Evolutionary conservation across 2,329 filamentous ascomycete genomes (phyloP), one percentile per base, ranked within the genome.

Genomic region (Alternaria panax): DNA sequence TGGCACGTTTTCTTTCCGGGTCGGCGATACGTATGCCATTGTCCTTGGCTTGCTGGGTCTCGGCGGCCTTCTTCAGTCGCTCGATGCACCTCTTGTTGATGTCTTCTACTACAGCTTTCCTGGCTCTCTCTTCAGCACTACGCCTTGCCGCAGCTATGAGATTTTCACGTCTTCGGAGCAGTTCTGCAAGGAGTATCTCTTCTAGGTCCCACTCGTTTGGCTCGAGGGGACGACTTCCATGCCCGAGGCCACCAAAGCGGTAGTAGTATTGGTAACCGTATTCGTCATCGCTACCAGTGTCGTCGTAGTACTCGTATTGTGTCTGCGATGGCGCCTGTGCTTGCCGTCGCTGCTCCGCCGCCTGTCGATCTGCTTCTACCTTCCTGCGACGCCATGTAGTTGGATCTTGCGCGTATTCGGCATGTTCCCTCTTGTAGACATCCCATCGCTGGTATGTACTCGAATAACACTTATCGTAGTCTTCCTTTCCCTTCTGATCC

Each of bases 71-170:
- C 18, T 52, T 52, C 12, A 32, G 38, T 24, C 27, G 36, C 38
- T 52, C 50, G 20, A 52, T 3, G 22, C 50, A 52, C 22, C 38
- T 36, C 50, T 52, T 42, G 7, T 52, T 52, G 38, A 24, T n/a
- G 11, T 20, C 38, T 32, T 42, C 50, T 18, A 27, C 4, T 9
- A 16, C 22, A 11, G 7, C 24, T 27, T n/a, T n/a, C 38, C 25
- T 5, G 30, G 30, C 16, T 16, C 12, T 43, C 32, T 34, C 12
- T 32, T 36, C 32, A 36, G 32, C 51, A 4, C 16, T 34, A 14
- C 22, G 32, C 9, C 18, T 16, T 14, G 27, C 51, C 12, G 20
- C 16, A 8, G 38, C 51, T 4, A 32, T 22, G 16, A 18, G 28
- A 4, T 18, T 18, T 27, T 9, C 25, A 9, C 16, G 8, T 6